phyloP scores from a whole-genome alignment of 1,284 basidiomycete genomes.

The Nidula niveotomentosa region DNA sequence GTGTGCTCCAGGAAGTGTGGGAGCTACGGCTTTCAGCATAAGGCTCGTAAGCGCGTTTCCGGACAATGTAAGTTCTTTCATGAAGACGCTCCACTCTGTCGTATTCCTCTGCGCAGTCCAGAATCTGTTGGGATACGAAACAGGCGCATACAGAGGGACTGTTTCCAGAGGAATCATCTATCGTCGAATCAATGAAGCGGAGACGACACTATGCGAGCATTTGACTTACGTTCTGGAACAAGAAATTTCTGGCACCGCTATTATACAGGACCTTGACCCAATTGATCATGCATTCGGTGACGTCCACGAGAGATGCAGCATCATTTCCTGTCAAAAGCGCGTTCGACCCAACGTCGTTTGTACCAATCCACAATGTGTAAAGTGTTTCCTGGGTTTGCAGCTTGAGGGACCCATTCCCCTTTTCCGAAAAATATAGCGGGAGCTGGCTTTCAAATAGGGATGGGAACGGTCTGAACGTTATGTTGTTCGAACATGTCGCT shows the following conservation, averaged over 20 bases:
- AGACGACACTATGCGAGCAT: too few relatives aligned
- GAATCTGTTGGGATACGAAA: conserved; percentile 40
- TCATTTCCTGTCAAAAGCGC: conserved; percentile 35
- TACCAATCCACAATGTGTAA: conserved; percentile 47
- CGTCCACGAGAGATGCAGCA: conserved; percentile 35
- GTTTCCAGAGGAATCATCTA: conserved; percentile 50
- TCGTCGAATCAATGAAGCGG: too few relatives aligned
- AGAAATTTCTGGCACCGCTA: conserved; percentile 41
- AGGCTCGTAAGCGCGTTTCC: conserved; percentile 42
- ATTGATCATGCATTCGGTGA: conserved; percentile 38
- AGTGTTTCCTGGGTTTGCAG: conserved; percentile 32
- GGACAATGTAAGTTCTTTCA: conserved; percentile 40
- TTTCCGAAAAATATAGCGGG: conserved; percentile 31
- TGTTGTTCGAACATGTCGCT: conserved; percentile 43
- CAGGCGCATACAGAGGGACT: conserved; percentile 37
- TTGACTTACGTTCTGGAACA: conserved; percentile 42
- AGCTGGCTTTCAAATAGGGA: conserved; percentile 41
- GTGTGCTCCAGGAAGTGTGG: conserved; percentile 27
- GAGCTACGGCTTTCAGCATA: conserved; percentile 37
- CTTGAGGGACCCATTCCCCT: conserved; percentile 24
- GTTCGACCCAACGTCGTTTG: conserved; percentile 41
- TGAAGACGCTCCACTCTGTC: conserved; percentile 48
- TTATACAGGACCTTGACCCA: conserved; percentile 43
- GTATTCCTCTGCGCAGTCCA: conserved; percentile 45
- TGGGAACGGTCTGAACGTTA: conserved; percentile 41